Conservation (phyloP, 768 basidiomycete genomes). For the Panaeolus cyanescens region DNA sequence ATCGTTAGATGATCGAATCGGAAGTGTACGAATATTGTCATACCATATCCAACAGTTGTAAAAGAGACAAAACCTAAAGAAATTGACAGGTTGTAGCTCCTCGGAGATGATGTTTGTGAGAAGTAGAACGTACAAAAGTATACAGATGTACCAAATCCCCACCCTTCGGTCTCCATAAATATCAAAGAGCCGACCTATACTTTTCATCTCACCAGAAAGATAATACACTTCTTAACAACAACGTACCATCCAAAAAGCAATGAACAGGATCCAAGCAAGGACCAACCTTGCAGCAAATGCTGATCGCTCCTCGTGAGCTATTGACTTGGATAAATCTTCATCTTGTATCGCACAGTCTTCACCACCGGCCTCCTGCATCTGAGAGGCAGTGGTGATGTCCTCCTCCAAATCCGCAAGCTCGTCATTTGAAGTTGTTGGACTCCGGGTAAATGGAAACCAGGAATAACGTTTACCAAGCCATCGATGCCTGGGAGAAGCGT, state of each 20-base stretch:
- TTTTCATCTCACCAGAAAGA: background rate
- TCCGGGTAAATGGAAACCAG: conserved; percentile 33
- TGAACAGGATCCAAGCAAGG: conserved; percentile 61
- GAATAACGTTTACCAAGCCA: background rate
- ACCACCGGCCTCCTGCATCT: background rate
- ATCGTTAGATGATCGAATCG: background rate
- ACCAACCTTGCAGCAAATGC: conserved; percentile 40
- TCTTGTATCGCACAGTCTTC: conserved; percentile 8
- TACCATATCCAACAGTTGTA: conserved; percentile 72
- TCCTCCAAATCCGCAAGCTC: background rate
- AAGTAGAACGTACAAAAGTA: conserved; percentile 65
- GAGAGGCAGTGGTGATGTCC: background rate
- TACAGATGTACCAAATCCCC: conserved; percentile 61
- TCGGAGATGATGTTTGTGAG: background rate
- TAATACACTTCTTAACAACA: background rate
- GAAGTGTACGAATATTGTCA: background rate
- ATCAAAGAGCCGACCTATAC: conserved; percentile 65
- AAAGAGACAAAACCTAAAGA: conserved; percentile 68
- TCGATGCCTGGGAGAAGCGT: background rate
- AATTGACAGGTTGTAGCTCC: background rate
- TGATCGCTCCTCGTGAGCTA: conserved; percentile 13
- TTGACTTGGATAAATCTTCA: conserved; percentile 1
- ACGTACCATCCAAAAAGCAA: conserved; percentile 78
- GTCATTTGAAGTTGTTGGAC: conserved; percentile 21
- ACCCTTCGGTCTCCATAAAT: conserved; percentile 69